Evolutionary conservation across 2,329 filamentous ascomycete species (phyloP).

Genomic region (Endocalyx cinctus): DNA sequence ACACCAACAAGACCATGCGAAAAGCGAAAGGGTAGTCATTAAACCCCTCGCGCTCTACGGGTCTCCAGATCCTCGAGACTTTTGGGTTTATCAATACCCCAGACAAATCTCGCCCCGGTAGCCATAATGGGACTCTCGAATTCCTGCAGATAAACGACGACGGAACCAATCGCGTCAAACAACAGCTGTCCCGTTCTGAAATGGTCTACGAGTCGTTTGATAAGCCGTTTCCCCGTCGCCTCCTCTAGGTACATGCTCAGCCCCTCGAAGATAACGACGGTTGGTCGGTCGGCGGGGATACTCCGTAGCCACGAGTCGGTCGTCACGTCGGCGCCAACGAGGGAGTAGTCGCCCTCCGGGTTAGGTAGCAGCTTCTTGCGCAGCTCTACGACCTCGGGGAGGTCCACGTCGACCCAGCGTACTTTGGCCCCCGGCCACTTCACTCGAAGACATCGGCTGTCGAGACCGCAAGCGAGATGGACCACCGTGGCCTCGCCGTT

Average conservation of each 20-base stretch:
- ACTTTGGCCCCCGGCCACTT: conserved; percentile 4
- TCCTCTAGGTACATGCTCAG: conserved; percentile 19
- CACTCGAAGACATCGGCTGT: conserved; percentile 14
- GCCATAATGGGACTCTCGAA: conserved; percentile 1
- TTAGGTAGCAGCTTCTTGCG: conserved; percentile 14
- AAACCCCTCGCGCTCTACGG: conserved; percentile 1
- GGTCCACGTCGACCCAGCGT: conserved; percentile 25
- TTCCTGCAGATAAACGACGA: conserved; percentile 3
- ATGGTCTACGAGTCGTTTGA: conserved; percentile 11
- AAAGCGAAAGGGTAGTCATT: not conserved
- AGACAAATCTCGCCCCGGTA: conserved; percentile 3
- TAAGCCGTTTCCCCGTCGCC: conserved; percentile 11
- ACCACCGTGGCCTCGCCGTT: conserved; percentile 16
- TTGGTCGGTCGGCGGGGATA: conserved; percentile 20
- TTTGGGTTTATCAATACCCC: conserved; percentile 6
- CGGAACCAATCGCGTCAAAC: conserved; percentile 9
- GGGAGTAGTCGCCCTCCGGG: conserved; percentile 14
- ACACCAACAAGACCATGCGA: not conserved
- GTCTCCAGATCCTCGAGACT: conserved; percentile 3
- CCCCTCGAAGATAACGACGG: conserved; percentile 22
- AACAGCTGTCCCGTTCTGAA: conserved; percentile 13
- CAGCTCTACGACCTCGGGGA: conserved; percentile 22
- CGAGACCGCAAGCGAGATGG: conserved; percentile 20
- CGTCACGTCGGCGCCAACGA: conserved; percentile 15
- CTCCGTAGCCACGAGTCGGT: conserved; percentile 17